Percentiles rank a stretch among this genome's conserved stretches.
These are phyloP conservation scores for Flueggea neowawraea DNA, from an alignment of 441 rosid genomes.

Conservation along the genomic window DNA sequence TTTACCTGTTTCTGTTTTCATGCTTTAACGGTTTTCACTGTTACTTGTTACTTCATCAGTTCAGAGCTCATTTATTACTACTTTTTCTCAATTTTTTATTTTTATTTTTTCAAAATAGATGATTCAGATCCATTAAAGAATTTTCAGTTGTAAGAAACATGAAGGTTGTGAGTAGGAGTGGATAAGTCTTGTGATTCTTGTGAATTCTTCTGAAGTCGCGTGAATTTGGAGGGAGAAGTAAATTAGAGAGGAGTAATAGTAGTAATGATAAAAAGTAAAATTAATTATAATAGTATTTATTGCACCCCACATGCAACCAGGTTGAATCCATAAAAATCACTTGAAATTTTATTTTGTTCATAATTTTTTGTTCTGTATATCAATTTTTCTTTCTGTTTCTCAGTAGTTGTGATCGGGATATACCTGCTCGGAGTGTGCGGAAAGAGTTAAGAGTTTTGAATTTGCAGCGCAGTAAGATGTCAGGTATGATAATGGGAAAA, in stretches of 20 bases:
- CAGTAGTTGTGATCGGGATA: conserved; percentile 25
- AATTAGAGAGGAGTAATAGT: too few relatives aligned
- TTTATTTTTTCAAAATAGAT: not conserved
- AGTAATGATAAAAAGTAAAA: too few relatives aligned
- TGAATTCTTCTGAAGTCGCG: not conserved
- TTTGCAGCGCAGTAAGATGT: conserved; percentile 39
- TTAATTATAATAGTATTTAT: too few relatives aligned
- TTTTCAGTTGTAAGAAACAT: not conserved
- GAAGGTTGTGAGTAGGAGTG: not conserved
- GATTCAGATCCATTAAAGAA: conserved; percentile 18
- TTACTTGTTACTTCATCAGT: conserved; percentile 3
- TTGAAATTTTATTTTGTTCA: too few relatives aligned
- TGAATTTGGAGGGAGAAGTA: too few relatives aligned
- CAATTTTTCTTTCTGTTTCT: conserved; percentile 12
- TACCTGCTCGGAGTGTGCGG: conserved; percentile 14
- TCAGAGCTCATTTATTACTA: not conserved
- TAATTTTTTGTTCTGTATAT: too few relatives aligned
- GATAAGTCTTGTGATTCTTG: not conserved
- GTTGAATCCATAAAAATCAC: too few relatives aligned
- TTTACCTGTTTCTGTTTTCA: not conserved
- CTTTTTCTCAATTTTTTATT: not conserved
- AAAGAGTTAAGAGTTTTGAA: conserved; percentile 24
- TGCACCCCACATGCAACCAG: too few relatives aligned
- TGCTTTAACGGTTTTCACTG: conserved; percentile 22
- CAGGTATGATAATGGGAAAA: conserved; percentile 37